A percentile compares a stretch with the other conserved stretches of the same genome.
Conservation (phyloP, 179 eudicot species). For the Dionaea muscipula region DNA sequence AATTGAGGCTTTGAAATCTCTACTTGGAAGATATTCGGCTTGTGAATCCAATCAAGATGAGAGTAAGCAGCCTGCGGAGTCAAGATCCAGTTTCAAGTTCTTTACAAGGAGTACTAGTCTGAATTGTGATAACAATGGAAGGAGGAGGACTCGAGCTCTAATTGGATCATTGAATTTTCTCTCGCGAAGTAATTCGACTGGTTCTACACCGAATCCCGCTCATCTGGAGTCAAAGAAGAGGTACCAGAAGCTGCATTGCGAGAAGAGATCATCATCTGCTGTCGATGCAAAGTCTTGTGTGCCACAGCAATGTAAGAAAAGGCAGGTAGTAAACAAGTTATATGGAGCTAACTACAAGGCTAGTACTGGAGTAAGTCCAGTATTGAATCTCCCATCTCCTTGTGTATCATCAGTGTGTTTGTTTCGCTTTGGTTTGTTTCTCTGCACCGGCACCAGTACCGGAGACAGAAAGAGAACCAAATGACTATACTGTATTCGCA, state of each 20-base stretch:
- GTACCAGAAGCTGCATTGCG: neutral
- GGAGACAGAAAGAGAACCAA: constrained; percentile 53
- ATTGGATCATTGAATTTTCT: constrained; percentile 1
- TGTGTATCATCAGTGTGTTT: constrained; percentile 43
- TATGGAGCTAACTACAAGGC: too few species aligned
- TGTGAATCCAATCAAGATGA: neutral
- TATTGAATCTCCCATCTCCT: constrained; percentile 52
- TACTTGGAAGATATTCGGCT: neutral
- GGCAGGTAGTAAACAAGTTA: too few species aligned
- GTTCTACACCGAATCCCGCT: constrained; percentile 13
- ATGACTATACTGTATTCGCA: too few species aligned
- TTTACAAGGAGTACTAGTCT: constrained; percentile 45
- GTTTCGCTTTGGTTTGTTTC: constrained; percentile 58
- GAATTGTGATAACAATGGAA: constrained; percentile 5
- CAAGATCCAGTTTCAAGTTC: constrained; percentile 32
- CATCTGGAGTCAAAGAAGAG: constrained; percentile 1
- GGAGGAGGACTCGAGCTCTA: neutral
- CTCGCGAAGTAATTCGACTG: constrained; percentile 28
- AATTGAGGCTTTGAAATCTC: neutral
- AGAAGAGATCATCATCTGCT: too few species aligned
- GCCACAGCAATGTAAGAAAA: too few species aligned
- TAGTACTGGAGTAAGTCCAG: constrained; percentile 34
- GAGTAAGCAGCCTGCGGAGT: neutral
- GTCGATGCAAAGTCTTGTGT: too few species aligned
- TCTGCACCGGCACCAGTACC: constrained; percentile 38